Base-by-base conservation (phyloP, 2,329 filamentous ascomycete species). In the Arthrobotrys entomopaga region DNA sequence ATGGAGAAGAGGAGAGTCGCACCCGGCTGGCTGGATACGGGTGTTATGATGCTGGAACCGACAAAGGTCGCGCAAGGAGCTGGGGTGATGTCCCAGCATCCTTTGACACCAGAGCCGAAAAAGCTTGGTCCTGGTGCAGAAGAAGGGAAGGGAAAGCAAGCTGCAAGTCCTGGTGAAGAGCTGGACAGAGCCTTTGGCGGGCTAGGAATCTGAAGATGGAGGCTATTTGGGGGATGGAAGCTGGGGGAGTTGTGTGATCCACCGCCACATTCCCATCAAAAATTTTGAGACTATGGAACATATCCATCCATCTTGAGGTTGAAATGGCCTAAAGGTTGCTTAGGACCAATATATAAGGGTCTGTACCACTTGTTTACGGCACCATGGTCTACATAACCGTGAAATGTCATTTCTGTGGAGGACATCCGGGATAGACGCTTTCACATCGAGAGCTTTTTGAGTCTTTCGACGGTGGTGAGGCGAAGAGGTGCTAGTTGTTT, bases 1-100 rank as follows among this genome's bases (percentile, higher is more conserved):
- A 86, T 85, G 56, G 88, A 89, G 86, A 94, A 93, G 85, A 84
- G 92, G 77, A 84, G 90, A 64, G 86, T 93, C 16, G 91, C 91
- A 10, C 91, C 91, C 0, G 91, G 91, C 0, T 95, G 91, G 90
- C 82, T 94, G 78, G 91, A 94, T 78, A 90, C 90, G 78, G 89
- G 91, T 65, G 86, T 87, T 58, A 84, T 88, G 79, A 82, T 89
- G 42, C 79, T 90, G 53, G 85, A 86, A 79, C 88, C 87, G 15
- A 82, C 82, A 78, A 83, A 80, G 76, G 76, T 70, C n/a, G 76
- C 76, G 3, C 77, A 46, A 13, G 77, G 71, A 61, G 48, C 38
- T 38, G 76, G 65, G 38, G 50, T 16, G 24, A 10, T 38, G 10
- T 24, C 34, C 1, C 22, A 54, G 10, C 20, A 48, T 13, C 24